phyloP scores from a whole-genome alignment of 441 rosid species.

The Lepidium campestre region DNA sequence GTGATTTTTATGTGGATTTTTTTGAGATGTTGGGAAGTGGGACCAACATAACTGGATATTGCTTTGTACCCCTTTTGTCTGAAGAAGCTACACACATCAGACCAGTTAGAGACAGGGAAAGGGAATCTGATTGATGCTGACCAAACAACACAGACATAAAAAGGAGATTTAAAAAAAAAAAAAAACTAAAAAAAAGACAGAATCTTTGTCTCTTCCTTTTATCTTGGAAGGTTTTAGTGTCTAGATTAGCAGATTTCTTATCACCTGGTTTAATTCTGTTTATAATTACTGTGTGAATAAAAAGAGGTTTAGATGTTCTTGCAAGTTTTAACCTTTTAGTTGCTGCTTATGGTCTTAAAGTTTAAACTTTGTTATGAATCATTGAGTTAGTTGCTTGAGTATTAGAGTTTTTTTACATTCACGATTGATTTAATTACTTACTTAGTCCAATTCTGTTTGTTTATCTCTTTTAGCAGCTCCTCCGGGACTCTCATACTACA shows the following conservation, averaged over 20 bases:
- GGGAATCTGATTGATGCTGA: conserved; percentile 34
- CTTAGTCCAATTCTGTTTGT: conserved; percentile 17
- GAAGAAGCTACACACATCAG: conserved; percentile 15
- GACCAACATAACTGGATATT: conserved; percentile 29
- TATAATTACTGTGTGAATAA: not conserved
- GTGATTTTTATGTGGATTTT: not conserved
- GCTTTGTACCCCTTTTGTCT: conserved; percentile 35
- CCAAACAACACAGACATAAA: conserved; percentile 17
- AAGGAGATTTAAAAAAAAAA: not conserved
- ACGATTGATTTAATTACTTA: not conserved
- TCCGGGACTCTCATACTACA: conserved; percentile 47
- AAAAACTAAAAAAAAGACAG: not conserved
- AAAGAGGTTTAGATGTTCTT: not conserved
- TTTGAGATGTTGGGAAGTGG: conserved; percentile 25
- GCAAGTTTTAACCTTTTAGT: not conserved
- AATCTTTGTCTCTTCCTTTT: conserved; percentile 4
- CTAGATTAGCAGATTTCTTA: not conserved
- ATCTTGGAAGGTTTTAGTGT: not conserved
- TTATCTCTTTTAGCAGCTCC: conserved; percentile 14
- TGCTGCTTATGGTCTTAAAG: not conserved
- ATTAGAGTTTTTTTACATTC: not conserved
- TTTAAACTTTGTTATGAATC: conserved; percentile 1
- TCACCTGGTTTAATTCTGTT: conserved; percentile 9
- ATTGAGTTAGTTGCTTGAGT: not conserved
- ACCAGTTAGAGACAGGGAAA: conserved; percentile 30